Evolutionary conservation across 2,329 filamentous ascomycete species (phyloP).

Genomic region (Dryadomyces quercivorus): DNA sequence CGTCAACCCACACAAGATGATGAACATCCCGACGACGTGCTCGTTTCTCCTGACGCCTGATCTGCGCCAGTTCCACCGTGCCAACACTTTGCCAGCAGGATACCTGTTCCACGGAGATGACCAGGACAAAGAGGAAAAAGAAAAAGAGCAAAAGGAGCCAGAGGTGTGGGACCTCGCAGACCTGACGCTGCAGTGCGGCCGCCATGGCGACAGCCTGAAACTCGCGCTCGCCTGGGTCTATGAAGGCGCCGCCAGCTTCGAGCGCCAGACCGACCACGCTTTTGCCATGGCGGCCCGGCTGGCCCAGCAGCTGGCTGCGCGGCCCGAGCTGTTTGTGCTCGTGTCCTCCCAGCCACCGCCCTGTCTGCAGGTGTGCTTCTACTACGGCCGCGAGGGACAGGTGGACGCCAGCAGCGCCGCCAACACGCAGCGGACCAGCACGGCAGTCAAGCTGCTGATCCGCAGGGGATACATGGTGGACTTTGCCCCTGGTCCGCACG

Average conservation of each 20-base stretch:
- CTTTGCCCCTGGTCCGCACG: slow-evolving; percentile 43
- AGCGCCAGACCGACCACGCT: slow-evolving; percentile 54
- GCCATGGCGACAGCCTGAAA: slow-evolving; percentile 75
- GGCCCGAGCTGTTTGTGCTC: slow-evolving; percentile 48
- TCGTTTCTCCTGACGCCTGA: slow-evolving; percentile 77
- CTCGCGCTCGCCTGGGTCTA: slow-evolving; percentile 82
- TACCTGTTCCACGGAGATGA: slow-evolving; percentile 61
- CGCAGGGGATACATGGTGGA: slow-evolving; percentile 46
- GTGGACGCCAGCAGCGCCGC: slow-evolving; percentile 27
- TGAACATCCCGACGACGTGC: slow-evolving; percentile 81
- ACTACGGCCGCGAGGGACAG: slow-evolving; percentile 42
- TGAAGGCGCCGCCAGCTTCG: slow-evolving; percentile 68
- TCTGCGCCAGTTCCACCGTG: slow-evolving; percentile 61
- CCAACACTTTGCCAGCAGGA: slow-evolving; percentile 76
- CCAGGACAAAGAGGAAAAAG: slow-evolving; percentile 57
- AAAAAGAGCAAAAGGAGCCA: slow-evolving; percentile 13
- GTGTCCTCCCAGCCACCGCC: slow-evolving; percentile 68
- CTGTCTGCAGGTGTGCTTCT: slow-evolving; percentile 92
- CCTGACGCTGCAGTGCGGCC: slow-evolving; percentile 84
- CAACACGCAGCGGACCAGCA: slow-evolving; percentile 37
- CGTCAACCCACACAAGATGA: slow-evolving; percentile 95
- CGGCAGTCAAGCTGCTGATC: slow-evolving; percentile 35
- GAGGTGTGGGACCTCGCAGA: slow-evolving; percentile 86
- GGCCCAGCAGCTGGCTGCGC: slow-evolving; percentile 41
- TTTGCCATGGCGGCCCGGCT: slow-evolving; percentile 62